Conservation (phyloP, 2,329 filamentous ascomycete genomes). For the Colletotrichum lindemuthianum region DNA sequence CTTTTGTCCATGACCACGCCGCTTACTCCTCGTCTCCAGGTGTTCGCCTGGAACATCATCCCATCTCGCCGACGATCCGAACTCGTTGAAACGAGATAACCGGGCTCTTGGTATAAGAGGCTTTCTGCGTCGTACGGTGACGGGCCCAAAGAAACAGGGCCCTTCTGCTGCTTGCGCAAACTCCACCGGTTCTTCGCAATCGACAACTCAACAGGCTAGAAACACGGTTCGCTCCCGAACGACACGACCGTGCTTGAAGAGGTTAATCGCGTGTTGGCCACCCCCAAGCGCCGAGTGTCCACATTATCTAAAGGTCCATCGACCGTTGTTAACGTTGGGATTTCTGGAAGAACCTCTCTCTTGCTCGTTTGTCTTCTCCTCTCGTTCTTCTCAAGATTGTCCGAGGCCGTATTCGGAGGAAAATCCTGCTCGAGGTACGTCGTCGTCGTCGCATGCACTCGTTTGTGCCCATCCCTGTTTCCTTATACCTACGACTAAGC, state of each 20-base stretch:
- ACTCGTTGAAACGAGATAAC: slow-evolving; percentile 25
- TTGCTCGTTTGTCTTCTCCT: not conserved
- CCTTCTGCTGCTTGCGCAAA: slow-evolving; percentile 6
- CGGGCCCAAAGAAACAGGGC: not conserved
- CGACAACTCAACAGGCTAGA: slow-evolving; percentile 17
- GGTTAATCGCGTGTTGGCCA: slow-evolving; percentile 15
- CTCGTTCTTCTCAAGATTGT: not conserved
- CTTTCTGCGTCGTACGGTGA: slow-evolving; percentile 14
- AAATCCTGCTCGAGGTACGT: slow-evolving; percentile 11
- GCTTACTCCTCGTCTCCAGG: slow-evolving; percentile 29
- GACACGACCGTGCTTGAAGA: slow-evolving; percentile 26
- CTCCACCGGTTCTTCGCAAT: slow-evolving; percentile 25
- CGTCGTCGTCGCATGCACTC: too few relatives aligned
- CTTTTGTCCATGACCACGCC: slow-evolving; percentile 16
- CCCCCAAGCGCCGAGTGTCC: not conserved
- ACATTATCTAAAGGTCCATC: slow-evolving; percentile 29
- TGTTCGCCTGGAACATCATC: slow-evolving; percentile 26
- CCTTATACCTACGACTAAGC: too few relatives aligned
- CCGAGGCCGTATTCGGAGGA: not conserved
- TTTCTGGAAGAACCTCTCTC: slow-evolving; percentile 8
- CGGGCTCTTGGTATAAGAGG: slow-evolving; percentile 32
- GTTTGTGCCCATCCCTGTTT: not conserved
- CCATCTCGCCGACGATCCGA: slow-evolving; percentile 18
- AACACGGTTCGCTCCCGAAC: slow-evolving; percentile 27
- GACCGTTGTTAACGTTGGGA: slow-evolving; percentile 21